A percentile compares a stretch with the other conserved stretches of the same genome.
Evolutionary conservation across 768 basidiomycete genomes (phyloP).

Genomic region (Tylopilus sp.): DNA sequence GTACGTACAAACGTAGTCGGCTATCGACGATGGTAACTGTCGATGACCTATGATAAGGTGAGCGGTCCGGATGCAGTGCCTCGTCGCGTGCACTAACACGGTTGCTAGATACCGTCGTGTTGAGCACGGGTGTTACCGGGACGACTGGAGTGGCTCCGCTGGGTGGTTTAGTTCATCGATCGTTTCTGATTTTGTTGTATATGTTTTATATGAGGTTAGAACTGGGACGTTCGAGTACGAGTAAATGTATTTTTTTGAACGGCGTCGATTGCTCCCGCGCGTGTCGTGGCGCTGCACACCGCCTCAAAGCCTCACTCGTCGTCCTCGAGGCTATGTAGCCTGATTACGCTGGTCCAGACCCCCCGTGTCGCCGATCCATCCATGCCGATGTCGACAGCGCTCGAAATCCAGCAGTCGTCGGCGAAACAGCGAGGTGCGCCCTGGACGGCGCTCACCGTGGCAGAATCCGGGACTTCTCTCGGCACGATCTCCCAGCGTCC

Average conservation of each 20-base stretch:
- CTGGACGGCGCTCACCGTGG: constrained; percentile 31
- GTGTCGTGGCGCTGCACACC: no score
- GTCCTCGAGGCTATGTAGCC: constrained; percentile 16
- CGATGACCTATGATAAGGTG: constrained; percentile 33
- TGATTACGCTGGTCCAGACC: constrained; percentile 6
- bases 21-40: constrained; percentile 49
- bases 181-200: not conserved
- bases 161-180: not conserved
- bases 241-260: constrained; percentile 8
- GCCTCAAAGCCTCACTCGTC: constrained; percentile 27
- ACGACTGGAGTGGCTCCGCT: not conserved
- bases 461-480: constrained; percentile 32
- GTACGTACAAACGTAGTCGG: constrained; percentile 50
- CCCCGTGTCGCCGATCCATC: not conserved
- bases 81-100: not conserved
- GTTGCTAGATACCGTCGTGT: constrained; percentile 9
- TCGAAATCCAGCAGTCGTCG: not conserved
- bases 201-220: not conserved
- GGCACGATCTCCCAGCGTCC: constrained; percentile 21
- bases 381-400: constrained; percentile 2
- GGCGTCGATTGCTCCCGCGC: no score
- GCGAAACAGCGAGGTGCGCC: constrained; percentile 4
- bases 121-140: constrained; percentile 8
- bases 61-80: not conserved
- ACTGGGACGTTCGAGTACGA: constrained; percentile 1